Percentiles rank a stretch among this genome's conserved stretches.
phyloP scores from a whole-genome alignment of 495 filamentous ascomycete species.

The Trichocladium antarcticum region DNA sequence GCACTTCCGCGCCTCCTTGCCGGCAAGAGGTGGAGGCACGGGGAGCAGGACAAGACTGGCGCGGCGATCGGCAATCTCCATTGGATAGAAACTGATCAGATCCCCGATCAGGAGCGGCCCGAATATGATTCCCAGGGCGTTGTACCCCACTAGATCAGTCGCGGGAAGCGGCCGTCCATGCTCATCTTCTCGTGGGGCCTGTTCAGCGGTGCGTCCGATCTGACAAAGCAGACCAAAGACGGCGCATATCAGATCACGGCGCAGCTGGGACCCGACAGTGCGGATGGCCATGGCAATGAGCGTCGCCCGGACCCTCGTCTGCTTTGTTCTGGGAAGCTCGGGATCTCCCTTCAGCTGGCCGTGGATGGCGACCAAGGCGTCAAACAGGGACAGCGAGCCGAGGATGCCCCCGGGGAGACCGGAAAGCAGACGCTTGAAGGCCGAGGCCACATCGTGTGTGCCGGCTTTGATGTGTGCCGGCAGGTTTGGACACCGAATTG shows the following conservation, averaged over 20 bases:
- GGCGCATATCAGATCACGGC: conserved; percentile 53
- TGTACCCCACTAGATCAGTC: conserved; percentile 49
- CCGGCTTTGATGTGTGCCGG: conserved; percentile 44
- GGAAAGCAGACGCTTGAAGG: conserved; percentile 58
- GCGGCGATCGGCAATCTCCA: conserved; percentile 27
- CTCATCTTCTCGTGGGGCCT: conserved; percentile 36
- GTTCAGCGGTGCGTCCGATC: conserved; percentile 43
- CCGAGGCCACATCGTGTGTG: conserved; percentile 60
- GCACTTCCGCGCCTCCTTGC: conserved; percentile 26
- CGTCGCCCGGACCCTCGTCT: conserved; percentile 44
- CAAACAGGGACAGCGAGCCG: conserved; percentile 55
- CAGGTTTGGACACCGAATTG: conserved; percentile 43
- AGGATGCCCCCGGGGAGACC: conserved; percentile 66
- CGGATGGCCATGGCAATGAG: conserved; percentile 54
- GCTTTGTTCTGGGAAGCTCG: conserved; percentile 38
- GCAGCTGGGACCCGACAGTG: conserved; percentile 44
- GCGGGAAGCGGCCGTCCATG: conserved; percentile 38
- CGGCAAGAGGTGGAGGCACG: conserved; percentile 24
- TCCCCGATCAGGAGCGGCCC: conserved; percentile 53
- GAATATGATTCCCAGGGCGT: conserved; percentile 51
- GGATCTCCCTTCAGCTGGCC: conserved; percentile 41
- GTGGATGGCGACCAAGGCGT: conserved; percentile 52
- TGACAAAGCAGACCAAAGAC: conserved; percentile 53
- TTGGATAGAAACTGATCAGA: conserved; percentile 36
- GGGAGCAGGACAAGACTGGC: conserved; percentile 31